Evolutionary conservation across 2,329 filamentous ascomycete genomes (phyloP), one percentile per base, ranked within the genome.

Genomic region (Dichotomopilus funicola): DNA sequence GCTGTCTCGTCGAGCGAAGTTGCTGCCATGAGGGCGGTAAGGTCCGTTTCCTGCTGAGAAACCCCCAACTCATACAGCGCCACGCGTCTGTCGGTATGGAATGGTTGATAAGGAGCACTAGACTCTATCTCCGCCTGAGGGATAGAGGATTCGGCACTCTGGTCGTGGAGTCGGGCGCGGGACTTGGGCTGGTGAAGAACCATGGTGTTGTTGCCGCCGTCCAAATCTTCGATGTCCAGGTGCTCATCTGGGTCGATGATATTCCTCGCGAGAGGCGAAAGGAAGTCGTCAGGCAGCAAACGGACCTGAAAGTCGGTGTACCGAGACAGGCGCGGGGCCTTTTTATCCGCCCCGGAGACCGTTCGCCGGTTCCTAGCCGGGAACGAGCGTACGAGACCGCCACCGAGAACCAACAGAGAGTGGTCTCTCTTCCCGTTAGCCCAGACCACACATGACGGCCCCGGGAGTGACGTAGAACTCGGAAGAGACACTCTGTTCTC

Each of bases 71-170:
- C 80, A 62, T 85, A 88, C 34, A 96, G 76, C n/a, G 79, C 82
- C 45, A 97, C 88, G 3, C 92, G 83, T 53, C 84, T 82, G 66
- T 97, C 91, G 0, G 91, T 94, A 68, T 97, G 92, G 74, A 97
- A 96, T 1, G 94, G 92, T 65, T 96, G 91, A 65, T 96, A 97
- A 2, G 92, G 90, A 4, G 91, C 88, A 66, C 92, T 96, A 1
- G 92, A 96, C 67, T 99, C 94, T 61, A 96, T 95, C 74, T 96
- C 91, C 5, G 89, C 90, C 61, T 86, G 82, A 0, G 83, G 83
- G 55, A 82, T 91, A 68, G 74, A 87, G 68, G 73, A 88, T 70
- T 75, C 87, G 68, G 75, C 79, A 54, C 71, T 74, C 65, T 69
- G 72, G 64, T 72, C 75, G 11, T 61, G 56, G 63, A 61, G 64